Evolutionary conservation across 2,329 filamentous ascomycete genomes (phyloP), one percentile per base, ranked within the genome.

Genomic region (Lasiodiplodia sp.): DNA sequence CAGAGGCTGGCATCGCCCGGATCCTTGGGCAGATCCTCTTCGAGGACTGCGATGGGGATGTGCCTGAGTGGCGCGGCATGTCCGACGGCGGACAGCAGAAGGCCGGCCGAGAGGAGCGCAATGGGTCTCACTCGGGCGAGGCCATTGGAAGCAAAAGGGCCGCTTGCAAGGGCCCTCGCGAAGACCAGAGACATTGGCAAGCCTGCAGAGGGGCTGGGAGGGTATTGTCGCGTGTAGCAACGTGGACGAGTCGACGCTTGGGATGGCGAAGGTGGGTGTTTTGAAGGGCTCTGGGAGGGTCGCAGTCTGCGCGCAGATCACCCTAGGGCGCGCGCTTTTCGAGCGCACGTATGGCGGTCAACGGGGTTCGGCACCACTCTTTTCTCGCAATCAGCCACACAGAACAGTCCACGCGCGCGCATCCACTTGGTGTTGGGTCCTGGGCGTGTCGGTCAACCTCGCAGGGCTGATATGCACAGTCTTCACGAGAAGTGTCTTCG

Each of bases 1-100:
- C 92, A 97, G 72, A 97, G 83, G 63, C 87, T 87, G 8, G 89
- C 86, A 70, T 91, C 90, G 28, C 86, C 83, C 52, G 77, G 66
- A 47, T 70, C 71, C 72, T 78, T 79, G 40, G 78, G 78, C 6
- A 73, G 68, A 31, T 77, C 77, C 18, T 75, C 44, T 2, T 47
- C 44, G 49, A 78, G 69, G 8, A 73, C 69, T 56, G 68, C 65
- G 12, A 76, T 62, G 44, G 73, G 64, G 64, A 73, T 69, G 64
- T 73, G 75, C 68, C 76, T 72, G 67, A 78, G 70, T 49, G 79
- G 78, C 55, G 79, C 71, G 49, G 77, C 79, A 67, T 73, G 76
- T 64, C 75, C 76, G 56, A 78, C 68, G 53, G 78, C 76, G 68
- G 74, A 72, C 65, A 75, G 75, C 70, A 73, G 72, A 68, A 79